Evolutionary conservation across 2,329 filamentous ascomycete species (phyloP).

Genomic region (Phialemoniopsis sp.): DNA sequence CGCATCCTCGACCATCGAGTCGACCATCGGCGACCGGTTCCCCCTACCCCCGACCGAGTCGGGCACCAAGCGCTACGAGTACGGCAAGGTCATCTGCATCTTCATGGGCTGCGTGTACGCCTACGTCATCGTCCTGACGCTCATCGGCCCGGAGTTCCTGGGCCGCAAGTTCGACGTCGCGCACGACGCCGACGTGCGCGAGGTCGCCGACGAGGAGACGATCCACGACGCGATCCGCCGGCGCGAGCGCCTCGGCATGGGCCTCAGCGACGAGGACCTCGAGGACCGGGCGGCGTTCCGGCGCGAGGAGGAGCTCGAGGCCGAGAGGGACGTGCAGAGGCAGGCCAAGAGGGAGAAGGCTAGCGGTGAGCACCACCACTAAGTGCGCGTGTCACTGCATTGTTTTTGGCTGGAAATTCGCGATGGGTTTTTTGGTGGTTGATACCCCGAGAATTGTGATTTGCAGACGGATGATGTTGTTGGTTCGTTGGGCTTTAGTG

Average conservation of each 20-base stretch:
- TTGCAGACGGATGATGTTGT: no score
- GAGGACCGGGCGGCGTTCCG: slow-evolving; percentile 9
- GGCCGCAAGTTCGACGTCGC: slow-evolving; percentile 45
- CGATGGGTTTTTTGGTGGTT: no score
- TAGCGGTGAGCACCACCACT: no score
- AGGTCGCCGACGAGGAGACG: slow-evolving; percentile 35
- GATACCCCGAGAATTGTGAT: no score
- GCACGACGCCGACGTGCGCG: slow-evolving; percentile 42
- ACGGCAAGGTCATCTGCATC: slow-evolving; percentile 82
- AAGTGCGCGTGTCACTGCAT: no score
- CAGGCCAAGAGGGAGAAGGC: no score
- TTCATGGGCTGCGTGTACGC: slow-evolving; percentile 83
- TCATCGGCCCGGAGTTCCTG: slow-evolving; percentile 57
- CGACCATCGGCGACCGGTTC: slow-evolving; percentile 70
- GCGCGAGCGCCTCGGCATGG: slow-evolving; percentile 13
- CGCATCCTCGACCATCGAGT: slow-evolving; percentile 59
- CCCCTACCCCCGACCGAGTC: slow-evolving; percentile 56
- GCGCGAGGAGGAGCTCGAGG: slow-evolving; percentile 5
- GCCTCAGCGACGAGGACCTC: slow-evolving; percentile 11
- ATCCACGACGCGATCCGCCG: slow-evolving; percentile 15
- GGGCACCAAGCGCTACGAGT: slow-evolving; percentile 55
- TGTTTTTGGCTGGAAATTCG: no score
- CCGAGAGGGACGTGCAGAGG: no score
- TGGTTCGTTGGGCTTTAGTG: no score
- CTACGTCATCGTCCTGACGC: slow-evolving; percentile 56